Percentiles rank a stretch among this genome's conserved stretches.
Conservation (phyloP, 179 eudicot genomes). For the Vitellaria paradoxa region DNA sequence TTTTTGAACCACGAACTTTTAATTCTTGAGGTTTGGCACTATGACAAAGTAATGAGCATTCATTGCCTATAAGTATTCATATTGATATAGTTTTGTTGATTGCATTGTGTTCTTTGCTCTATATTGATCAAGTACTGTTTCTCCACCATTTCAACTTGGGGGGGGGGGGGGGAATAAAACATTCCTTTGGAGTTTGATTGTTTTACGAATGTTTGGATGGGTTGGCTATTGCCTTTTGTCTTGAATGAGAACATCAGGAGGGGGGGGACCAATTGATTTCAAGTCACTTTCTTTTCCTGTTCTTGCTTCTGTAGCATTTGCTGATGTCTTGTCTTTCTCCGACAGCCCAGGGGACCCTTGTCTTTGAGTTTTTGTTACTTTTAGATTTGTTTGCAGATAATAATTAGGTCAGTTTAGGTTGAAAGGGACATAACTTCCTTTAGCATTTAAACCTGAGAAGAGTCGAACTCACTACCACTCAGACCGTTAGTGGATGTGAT, state of each 20-base stretch:
- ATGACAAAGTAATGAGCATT: background rate
- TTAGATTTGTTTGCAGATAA: slow-evolving; percentile 25
- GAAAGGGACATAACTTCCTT: slow-evolving; percentile 16
- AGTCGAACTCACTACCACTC: slow-evolving; percentile 41
- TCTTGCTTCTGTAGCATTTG: slow-evolving; percentile 34
- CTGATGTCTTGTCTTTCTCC: slow-evolving; percentile 40
- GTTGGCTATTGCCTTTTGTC: slow-evolving; percentile 19
- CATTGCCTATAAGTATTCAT: too few species aligned
- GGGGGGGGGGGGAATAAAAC: background rate
- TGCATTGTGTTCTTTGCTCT: background rate
- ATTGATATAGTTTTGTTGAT: background rate
- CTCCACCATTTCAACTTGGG: background rate
- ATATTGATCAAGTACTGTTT: background rate
- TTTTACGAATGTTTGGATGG: slow-evolving; percentile 8
- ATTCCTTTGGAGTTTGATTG: slow-evolving; percentile 12
- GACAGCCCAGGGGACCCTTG: slow-evolving; percentile 56
- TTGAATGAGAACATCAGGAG: slow-evolving; percentile 17
- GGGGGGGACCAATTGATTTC: slow-evolving; percentile 36
- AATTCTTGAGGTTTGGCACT: background rate
- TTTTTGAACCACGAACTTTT: background rate
- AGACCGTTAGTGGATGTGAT: slow-evolving; percentile 40
- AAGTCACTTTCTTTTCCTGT: slow-evolving; percentile 42
- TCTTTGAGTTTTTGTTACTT: slow-evolving; percentile 46
- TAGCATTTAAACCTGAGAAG: slow-evolving; percentile 21
- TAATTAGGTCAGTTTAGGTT: slow-evolving; percentile 12